phyloP scores from a whole-genome alignment of 129 eudicot species.

The Scalesia atractyloides region DNA sequence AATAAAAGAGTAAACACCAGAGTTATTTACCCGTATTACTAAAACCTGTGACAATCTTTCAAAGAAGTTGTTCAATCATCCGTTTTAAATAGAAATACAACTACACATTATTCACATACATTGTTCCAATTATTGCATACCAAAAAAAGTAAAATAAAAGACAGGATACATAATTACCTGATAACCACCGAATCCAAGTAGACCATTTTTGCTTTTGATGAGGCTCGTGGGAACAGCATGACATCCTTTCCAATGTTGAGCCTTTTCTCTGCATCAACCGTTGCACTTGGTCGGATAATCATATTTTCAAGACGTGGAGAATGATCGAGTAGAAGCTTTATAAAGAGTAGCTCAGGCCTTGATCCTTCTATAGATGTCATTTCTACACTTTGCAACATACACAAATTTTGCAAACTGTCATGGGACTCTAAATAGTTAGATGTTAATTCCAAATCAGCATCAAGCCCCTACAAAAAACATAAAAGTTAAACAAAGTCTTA shows the following conservation, averaged over 20 bases:
- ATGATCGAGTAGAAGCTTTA: slow-evolving; percentile 29
- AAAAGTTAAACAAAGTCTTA: background rate
- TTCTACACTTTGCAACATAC: background rate
- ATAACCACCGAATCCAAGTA: slow-evolving; percentile 13
- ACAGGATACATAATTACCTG: background rate
- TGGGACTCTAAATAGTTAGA: slow-evolving; percentile 12
- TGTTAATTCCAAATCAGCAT: background rate
- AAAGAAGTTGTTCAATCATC: background rate
- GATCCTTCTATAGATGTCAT: slow-evolving; percentile 4
- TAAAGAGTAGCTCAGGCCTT: background rate
- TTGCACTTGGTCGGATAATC: background rate
- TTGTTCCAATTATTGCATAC: background rate
- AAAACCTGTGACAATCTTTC: background rate
- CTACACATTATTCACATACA: background rate
- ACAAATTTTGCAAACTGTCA: slow-evolving; percentile 19
- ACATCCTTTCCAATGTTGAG: slow-evolving; percentile 20
- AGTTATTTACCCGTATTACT: background rate
- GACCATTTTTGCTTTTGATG: slow-evolving; percentile 21
- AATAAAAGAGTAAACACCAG: too few species aligned
- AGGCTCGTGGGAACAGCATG: slow-evolving; percentile 29
- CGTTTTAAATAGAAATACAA: background rate
- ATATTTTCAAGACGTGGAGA: slow-evolving; percentile 26
- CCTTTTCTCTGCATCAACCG: background rate
- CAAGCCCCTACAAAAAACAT: background rate
- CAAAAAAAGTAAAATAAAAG: too few species aligned